A percentile compares a stretch with the other conserved stretches of the same genome.
Evolutionary conservation across 2,329 filamentous ascomycete genomes (phyloP).

Genomic region (Aschersonia sp.): DNA sequence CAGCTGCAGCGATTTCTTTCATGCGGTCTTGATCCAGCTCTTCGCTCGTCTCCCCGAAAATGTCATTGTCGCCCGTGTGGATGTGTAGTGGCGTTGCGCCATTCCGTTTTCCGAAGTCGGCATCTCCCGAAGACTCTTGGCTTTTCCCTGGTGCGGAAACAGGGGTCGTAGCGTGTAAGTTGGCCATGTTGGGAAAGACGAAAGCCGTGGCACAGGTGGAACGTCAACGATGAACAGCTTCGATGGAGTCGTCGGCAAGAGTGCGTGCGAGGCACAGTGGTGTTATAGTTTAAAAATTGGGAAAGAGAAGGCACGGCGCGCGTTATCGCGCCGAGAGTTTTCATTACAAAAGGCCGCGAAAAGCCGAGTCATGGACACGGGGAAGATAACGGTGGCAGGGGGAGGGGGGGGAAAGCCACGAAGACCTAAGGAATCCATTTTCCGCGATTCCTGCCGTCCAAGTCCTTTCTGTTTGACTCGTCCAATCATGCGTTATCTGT

Average conservation of each 20-base stretch:
- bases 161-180: neutral
- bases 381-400: neutral
- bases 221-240: neutral
- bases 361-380: conserved; percentile 3
- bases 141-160: neutral
- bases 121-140: neutral
- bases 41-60: conserved; percentile 10
- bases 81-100: conserved; percentile 1
- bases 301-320: neutral
- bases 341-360: neutral
- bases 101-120: conserved; percentile 1
- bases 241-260: neutral
- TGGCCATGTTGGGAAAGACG: neutral
- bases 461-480: neutral
- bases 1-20: conserved; percentile 24
- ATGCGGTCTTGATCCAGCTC: conserved; percentile 19
- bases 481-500: neutral
- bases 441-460: neutral
- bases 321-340: conserved; percentile 2
- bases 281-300: neutral
- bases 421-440: neutral
- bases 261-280: neutral
- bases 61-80: conserved; percentile 3
- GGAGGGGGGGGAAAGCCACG: no score
- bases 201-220: neutral